Percentiles rank a stretch among this genome's conserved stretches.
These are phyloP conservation scores for Lipomyces mesembrius DNA, from an alignment of 805 yeast species.

Conservation along the genomic window DNA sequence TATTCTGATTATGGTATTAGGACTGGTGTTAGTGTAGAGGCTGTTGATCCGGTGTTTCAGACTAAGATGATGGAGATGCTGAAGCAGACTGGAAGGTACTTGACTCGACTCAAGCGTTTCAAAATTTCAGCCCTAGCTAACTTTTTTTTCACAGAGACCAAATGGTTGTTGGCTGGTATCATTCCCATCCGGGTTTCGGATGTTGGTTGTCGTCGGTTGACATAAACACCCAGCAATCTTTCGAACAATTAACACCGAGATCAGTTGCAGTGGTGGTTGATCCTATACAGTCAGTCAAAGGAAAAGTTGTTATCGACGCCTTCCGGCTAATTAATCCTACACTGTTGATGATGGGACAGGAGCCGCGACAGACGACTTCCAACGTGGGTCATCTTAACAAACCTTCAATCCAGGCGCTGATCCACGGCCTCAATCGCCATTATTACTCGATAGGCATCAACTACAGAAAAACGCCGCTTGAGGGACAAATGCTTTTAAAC, in stretches of 20 bases:
- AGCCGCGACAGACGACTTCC: constrained; percentile 96
- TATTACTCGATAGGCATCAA: constrained; percentile 95
- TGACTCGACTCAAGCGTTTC: neutral
- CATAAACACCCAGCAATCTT: constrained; percentile 96
- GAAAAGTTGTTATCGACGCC: constrained; percentile 98
- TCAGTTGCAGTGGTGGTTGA: constrained; percentile 99
- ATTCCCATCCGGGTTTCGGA: constrained; percentile 99
- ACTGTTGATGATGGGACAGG: constrained; percentile 91
- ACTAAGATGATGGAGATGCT: constrained; percentile 99
- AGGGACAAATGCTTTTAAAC: constrained; percentile 90
- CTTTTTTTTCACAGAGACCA: constrained; percentile 66
- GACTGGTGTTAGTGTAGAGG: constrained; percentile 98
- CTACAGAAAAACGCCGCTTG: constrained; percentile 88
- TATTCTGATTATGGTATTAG: constrained; percentile 50
- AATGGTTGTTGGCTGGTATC: constrained; percentile 99
- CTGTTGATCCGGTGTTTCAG: constrained; percentile 98
- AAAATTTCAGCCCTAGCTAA: neutral
- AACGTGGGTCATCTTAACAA: constrained; percentile 93
- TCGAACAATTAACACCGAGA: constrained; percentile 91
- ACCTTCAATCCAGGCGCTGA: constrained; percentile 94
- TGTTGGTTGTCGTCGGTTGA: constrained; percentile 99
- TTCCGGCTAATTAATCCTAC: constrained; percentile 90
- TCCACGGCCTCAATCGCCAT: constrained; percentile 95
- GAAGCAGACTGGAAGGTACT: constrained; percentile 80
- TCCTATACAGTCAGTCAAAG: constrained; percentile 98